Percentiles rank a stretch among this genome's conserved stretches.
Evolutionary conservation across 495 filamentous ascomycete species (phyloP).

Genomic region (Penicillium desertorum): DNA sequence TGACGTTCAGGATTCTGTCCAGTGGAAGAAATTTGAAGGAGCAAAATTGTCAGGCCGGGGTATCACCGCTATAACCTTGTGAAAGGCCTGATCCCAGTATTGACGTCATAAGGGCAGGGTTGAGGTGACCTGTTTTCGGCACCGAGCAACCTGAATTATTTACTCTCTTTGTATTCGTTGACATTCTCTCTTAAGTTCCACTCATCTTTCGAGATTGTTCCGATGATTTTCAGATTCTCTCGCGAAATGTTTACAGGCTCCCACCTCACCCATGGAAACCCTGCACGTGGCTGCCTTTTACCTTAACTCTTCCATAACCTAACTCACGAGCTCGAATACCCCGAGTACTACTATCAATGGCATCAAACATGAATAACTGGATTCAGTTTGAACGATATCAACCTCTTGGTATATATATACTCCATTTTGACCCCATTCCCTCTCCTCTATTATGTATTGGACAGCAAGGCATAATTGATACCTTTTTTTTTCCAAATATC

Average conservation of each 20-base stretch:
- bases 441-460: not conserved
- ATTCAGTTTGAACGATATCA: not conserved
- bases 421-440: not conserved
- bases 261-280: not conserved
- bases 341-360: not conserved
- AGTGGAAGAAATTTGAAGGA: not conserved
- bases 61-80: not conserved
- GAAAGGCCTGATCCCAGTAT: not conserved
- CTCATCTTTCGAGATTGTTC: no score
- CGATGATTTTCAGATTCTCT: not conserved
- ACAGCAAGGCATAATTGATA: not conserved
- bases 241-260: not conserved
- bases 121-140: slow-evolving; percentile 6
- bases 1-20: not conserved
- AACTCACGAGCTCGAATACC: not conserved
- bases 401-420: not conserved
- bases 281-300: not conserved
- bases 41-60: not conserved
- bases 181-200: not conserved
- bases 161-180: not conserved
- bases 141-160: not conserved
- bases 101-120: slow-evolving; percentile 3
- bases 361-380: not conserved
- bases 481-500: not conserved
- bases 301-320: not conserved